A percentile compares a stretch with the other conserved stretches of the same genome.
phyloP scores from a whole-genome alignment of 108 stramenopile genomes.

The Nitzschia palea region DNA sequence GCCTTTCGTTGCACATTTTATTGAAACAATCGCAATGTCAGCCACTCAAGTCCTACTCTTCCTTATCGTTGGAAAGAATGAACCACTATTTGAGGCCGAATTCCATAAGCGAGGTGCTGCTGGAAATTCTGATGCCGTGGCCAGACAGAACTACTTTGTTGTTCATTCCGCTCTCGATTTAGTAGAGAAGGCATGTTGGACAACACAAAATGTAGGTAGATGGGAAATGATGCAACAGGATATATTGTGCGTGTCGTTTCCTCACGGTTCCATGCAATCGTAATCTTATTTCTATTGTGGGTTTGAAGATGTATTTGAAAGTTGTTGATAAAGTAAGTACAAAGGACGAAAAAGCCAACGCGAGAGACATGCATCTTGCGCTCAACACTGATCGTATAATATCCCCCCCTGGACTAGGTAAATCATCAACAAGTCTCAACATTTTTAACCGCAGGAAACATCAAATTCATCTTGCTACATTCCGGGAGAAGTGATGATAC shows the following conservation, averaged over 20 bases:
- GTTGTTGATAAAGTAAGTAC: slow-evolving; percentile 84
- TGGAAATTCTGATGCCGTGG: slow-evolving; percentile 62
- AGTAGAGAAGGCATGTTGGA: slow-evolving; percentile 88
- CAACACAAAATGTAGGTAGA: slow-evolving; percentile 59
- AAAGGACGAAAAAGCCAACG: neutral
- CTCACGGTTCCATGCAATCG: neutral
- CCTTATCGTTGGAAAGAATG: slow-evolving; percentile 85
- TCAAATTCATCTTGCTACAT: slow-evolving; percentile 92
- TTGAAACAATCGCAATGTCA: too few relatives aligned
- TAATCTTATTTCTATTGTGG: neutral
- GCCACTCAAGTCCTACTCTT: slow-evolving; percentile 48
- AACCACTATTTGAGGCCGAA: slow-evolving; percentile 87
- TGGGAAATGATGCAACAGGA: neutral
- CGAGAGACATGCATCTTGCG: neutral
- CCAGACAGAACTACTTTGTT: slow-evolving; percentile 93
- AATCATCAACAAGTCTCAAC: slow-evolving; percentile 93
- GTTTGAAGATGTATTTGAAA: slow-evolving; percentile 77
- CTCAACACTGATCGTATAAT: neutral
- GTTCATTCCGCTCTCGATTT: slow-evolving; percentile 91
- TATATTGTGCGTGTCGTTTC: neutral
- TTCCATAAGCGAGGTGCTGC: slow-evolving; percentile 53
- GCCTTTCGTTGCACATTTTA: too few relatives aligned
- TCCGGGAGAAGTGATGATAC: slow-evolving; percentile 82
- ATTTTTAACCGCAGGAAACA: slow-evolving; percentile 89
- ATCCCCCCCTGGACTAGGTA: slow-evolving; percentile 45